phyloP scores from a whole-genome alignment of 2,329 filamentous ascomycete species.

The Phaeosphaeriaceae sp. region DNA sequence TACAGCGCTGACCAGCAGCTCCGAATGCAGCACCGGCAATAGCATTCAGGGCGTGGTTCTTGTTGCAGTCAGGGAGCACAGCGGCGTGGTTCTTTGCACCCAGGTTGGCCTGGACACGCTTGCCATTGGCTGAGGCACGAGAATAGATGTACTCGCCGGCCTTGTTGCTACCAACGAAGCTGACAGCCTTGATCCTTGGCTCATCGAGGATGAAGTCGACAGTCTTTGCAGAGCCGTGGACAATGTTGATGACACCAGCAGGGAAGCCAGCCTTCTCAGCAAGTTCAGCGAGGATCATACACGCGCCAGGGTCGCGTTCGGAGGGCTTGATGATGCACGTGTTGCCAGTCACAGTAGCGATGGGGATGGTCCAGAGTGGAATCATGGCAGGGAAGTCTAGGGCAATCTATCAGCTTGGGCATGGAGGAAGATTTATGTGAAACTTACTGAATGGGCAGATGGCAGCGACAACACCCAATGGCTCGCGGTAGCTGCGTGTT shows the following conservation, averaged over 20 bases:
- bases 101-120: slow-evolving; percentile 86
- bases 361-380: slow-evolving; percentile 87
- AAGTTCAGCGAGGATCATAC: slow-evolving; percentile 85
- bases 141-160: slow-evolving; percentile 86
- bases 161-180: slow-evolving; percentile 87
- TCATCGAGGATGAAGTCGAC: slow-evolving; percentile 89
- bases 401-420: slow-evolving; percentile 26
- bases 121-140: slow-evolving; percentile 81
- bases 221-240: slow-evolving; percentile 80
- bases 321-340: slow-evolving; percentile 86
- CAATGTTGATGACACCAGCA: slow-evolving; percentile 79
- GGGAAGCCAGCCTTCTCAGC: slow-evolving; percentile 82
- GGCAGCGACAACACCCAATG: slow-evolving; percentile 79
- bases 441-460: slow-evolving; percentile 85
- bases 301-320: slow-evolving; percentile 82
- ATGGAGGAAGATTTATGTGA: not conserved
- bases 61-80: slow-evolving; percentile 85
- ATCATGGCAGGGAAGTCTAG: slow-evolving; percentile 91
- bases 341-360: slow-evolving; percentile 84
- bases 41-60: slow-evolving; percentile 86
- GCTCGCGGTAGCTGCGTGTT: slow-evolving; percentile 81
- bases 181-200: slow-evolving; percentile 83
- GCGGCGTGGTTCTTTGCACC: slow-evolving; percentile 90
- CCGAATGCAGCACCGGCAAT: slow-evolving; percentile 85
- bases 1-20: slow-evolving; percentile 84